Evolutionary conservation across 2,329 filamentous ascomycete genomes (phyloP), one percentile per base, ranked within the genome.

Genomic region (Penicillium olsonii): DNA sequence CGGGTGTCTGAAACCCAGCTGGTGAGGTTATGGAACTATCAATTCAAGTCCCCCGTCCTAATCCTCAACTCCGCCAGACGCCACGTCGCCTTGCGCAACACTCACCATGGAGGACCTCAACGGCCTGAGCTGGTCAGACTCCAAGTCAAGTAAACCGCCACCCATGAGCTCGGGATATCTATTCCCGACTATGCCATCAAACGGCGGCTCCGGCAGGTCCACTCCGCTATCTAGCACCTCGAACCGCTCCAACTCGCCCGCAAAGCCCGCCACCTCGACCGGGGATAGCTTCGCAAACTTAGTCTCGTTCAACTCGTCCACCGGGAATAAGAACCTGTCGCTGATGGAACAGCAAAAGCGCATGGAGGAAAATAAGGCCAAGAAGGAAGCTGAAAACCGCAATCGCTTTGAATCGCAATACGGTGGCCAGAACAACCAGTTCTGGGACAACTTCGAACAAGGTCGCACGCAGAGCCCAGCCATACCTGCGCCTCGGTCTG

Each of bases 351-450:
- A 83, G 44, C 84, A 87, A 68, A 80, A 76, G 62, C 87, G 84
- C 53, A 73, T 96, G 57, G 83, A 88, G 57, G 89, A 95, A 69
- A 86, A 90, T 69, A 89, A 84, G 71, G 77, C 80, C 27, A 83
- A 77, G 67, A 88, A 92, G 67, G 88, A 91, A 53, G 87, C 86
- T 50, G 87, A 92, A 66, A 82, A 83, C 65, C 82, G 80, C 62
- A 86, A 80, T 62, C 83, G 85, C 66, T 82, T 85, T 61, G 89
- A 94, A 57, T 80, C 83, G 24, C 85, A 92, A 53, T 96, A 90
- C 69, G 90, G 89, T 2, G 84, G 68, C 4, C 73, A 72, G 40
- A 76, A 85, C 62, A 80, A 82, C 10, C 83, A 84, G 53, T 90
- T 90, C 66, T 92, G 87, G 84, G 88, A 94, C 64, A 82, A 74